A percentile compares a stretch with the other conserved stretches of the same genome.
Conservation (phyloP, 2,329 filamentous ascomycete species). For the Colletotrichum plurivorum region DNA sequence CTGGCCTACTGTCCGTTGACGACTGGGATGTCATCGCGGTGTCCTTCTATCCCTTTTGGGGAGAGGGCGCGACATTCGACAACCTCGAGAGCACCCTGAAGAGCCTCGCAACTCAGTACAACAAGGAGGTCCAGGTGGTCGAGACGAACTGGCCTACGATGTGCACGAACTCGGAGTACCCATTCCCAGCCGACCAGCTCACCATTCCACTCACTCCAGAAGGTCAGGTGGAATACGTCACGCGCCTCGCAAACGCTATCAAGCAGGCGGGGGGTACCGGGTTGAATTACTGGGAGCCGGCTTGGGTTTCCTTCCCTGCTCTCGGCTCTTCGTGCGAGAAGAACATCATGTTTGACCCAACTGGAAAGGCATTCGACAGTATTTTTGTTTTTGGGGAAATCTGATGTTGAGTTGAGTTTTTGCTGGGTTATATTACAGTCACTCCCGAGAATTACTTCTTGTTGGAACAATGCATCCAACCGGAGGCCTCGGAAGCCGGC, state of each 20-base stretch:
- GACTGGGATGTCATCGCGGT: slow-evolving; percentile 19
- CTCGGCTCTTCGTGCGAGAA: slow-evolving; percentile 9
- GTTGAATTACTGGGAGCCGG: slow-evolving; percentile 12
- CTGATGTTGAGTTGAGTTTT: not conserved
- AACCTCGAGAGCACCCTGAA: not conserved
- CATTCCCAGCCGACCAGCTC: slow-evolving; percentile 5
- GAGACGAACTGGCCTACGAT: slow-evolving; percentile 16
- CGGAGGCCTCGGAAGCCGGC: too few species aligned
- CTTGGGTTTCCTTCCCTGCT: not conserved
- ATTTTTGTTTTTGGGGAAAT: not conserved
- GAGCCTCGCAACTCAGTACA: slow-evolving; percentile 1
- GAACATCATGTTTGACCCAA: slow-evolving; percentile 10
- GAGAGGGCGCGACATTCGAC: slow-evolving; percentile 2
- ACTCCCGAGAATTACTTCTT: too few species aligned
- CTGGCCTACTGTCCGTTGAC: not conserved
- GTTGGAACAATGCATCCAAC: too few species aligned
- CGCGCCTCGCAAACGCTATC: not conserved
- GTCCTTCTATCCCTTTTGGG: slow-evolving; percentile 19
- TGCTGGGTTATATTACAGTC: not conserved
- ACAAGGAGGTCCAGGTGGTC: slow-evolving; percentile 14
- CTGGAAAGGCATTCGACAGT: slow-evolving; percentile 7
- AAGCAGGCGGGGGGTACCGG: not conserved
- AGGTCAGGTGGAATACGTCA: slow-evolving; percentile 9
- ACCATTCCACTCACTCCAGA: slow-evolving; percentile 1
- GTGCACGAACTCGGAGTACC: slow-evolving; percentile 4